Base-by-base conservation (phyloP, 148 eudicot species). In the Beta vulgaris region DNA sequence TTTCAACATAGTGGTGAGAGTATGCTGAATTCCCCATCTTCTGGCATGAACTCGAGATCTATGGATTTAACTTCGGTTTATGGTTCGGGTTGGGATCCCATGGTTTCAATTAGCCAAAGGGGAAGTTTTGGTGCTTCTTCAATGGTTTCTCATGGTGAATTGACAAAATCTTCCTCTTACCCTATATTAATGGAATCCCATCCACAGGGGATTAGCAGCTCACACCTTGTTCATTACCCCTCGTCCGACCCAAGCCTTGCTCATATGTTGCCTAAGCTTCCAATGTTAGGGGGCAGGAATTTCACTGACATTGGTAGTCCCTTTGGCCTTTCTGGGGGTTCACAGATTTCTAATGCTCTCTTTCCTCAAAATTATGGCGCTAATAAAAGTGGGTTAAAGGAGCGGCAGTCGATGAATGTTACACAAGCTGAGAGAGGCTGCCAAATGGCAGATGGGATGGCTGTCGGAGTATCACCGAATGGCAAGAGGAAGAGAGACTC, bases 71-170 rank as follows among this genome's bases (percentile, higher is more conserved):
- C 73, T 55, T 82, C 90, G 43, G 81, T 82, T 64, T 82, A 82
- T 66, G 79, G 88, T 72, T 84, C 92, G 53, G 82, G 86, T 69
- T 93, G 96, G 98, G 91, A 93, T 79, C 88, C 92, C 29, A 81
- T 88, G 60, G 86, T 76, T 83, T 83, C 90, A 46, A 72, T 85
- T 77, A 83, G 82, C 73, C 91, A 86, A 48, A 84, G 57, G 75
- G 86, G 77, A 76, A 81, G 79, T 87, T 89, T 85, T 74, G 90
- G 89, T 67, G 76, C 68, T 69, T 74, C 88, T 79, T 81, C 88
- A 42, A 78, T 84, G 76, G 85, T 81, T 84, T 78, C 83, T 66
- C 88, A 83, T 13, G 82, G 73, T 72, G 85, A 80, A 60, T 85
- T 86, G 81, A 73, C 77, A 9, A 84, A 77, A 81, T 71, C 84